A percentile compares a stretch with the other conserved stretches of the same genome.
Evolutionary conservation across 441 rosid genomes (phyloP).

Genomic region (Melastoma candidum): DNA sequence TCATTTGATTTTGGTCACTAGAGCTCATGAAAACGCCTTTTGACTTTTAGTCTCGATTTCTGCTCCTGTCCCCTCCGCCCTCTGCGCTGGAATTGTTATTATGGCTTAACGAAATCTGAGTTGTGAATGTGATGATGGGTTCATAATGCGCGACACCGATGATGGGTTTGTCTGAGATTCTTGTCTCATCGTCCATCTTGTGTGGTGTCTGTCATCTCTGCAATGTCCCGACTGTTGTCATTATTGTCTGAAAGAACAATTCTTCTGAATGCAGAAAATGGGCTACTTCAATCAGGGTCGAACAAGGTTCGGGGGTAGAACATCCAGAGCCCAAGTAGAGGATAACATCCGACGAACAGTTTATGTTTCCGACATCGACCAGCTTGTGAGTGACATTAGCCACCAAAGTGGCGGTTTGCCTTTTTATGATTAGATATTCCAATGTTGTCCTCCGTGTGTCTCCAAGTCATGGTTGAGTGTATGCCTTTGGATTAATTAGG

Average conservation of each 20-base stretch:
- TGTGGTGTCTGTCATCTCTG: not conserved
- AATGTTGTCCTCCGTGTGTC: constrained; percentile 3
- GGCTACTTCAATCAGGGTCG: constrained; percentile 42
- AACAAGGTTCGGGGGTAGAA: constrained; percentile 45
- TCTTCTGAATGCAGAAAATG: constrained; percentile 31
- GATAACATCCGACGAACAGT: constrained; percentile 60
- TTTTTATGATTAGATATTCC: constrained; percentile 1
- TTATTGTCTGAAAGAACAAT: constrained; percentile 8
- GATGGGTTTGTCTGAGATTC: too few relatives aligned
- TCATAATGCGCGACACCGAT: too few relatives aligned
- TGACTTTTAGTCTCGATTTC: too few relatives aligned
- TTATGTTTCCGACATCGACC: constrained; percentile 72
- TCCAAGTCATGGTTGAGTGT: not conserved
- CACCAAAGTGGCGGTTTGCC: constrained; percentile 9
- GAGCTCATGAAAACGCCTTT: too few relatives aligned
- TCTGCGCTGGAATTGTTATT: too few relatives aligned
- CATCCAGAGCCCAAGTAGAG: constrained; percentile 48
- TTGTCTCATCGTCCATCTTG: not conserved
- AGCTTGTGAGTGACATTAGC: constrained; percentile 35
- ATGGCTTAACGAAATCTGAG: too few relatives aligned
- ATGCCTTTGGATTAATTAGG: constrained; percentile 27
- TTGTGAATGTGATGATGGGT: too few relatives aligned
- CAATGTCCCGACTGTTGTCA: constrained; percentile 9
- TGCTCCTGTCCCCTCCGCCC: too few relatives aligned
- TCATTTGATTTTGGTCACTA: too few relatives aligned